Evolutionary conservation across 768 basidiomycete genomes (phyloP).

Genomic region (Termitomyces sp.): DNA sequence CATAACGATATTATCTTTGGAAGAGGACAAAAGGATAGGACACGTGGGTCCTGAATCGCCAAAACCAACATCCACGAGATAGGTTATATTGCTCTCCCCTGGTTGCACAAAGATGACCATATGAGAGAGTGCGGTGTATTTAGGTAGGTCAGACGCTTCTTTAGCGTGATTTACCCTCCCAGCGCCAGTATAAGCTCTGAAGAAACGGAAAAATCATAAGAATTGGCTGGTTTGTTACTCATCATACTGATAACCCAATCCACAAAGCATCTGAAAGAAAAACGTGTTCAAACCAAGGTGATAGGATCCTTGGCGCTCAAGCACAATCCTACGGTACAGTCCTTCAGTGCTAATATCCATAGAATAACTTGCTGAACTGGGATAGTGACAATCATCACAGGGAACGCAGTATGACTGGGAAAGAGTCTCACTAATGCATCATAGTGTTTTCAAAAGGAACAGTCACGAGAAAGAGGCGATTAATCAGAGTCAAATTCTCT

Average conservation of each 20-base stretch:
- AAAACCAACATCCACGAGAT: slow-evolving; percentile 12
- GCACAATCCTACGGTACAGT: slow-evolving; percentile 6
- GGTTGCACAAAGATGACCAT: slow-evolving; percentile 14
- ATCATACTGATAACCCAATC: slow-evolving; percentile 12
- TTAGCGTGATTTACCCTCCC: slow-evolving; percentile 6
- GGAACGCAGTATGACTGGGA: not conserved
- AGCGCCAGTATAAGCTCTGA: slow-evolving; percentile 9
- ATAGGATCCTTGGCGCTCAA: slow-evolving; percentile 10
- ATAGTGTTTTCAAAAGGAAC: slow-evolving; percentile 12
- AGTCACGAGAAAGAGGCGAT: slow-evolving; percentile 10
- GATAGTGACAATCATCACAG: not conserved
- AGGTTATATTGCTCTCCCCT: slow-evolving; percentile 10
- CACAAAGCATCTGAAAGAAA: slow-evolving; percentile 10
- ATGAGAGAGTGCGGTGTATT: slow-evolving; percentile 4
- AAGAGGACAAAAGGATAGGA: slow-evolving; percentile 10
- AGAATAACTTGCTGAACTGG: slow-evolving; percentile 5
- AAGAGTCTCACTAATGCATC: slow-evolving; percentile 10
- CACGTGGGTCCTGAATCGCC: slow-evolving; percentile 9
- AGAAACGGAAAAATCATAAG: not conserved
- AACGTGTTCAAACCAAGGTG: slow-evolving; percentile 10
- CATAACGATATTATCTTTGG: slow-evolving; percentile 8
- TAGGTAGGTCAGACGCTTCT: slow-evolving; percentile 1
- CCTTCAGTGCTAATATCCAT: slow-evolving; percentile 9
- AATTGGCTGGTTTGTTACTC: not conserved
- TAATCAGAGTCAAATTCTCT: slow-evolving; percentile 8